Percentiles rank a stretch among this genome's conserved stretches.
Conservation (phyloP, 345 rosid genomes). For the Lumnitzera racemosa region DNA sequence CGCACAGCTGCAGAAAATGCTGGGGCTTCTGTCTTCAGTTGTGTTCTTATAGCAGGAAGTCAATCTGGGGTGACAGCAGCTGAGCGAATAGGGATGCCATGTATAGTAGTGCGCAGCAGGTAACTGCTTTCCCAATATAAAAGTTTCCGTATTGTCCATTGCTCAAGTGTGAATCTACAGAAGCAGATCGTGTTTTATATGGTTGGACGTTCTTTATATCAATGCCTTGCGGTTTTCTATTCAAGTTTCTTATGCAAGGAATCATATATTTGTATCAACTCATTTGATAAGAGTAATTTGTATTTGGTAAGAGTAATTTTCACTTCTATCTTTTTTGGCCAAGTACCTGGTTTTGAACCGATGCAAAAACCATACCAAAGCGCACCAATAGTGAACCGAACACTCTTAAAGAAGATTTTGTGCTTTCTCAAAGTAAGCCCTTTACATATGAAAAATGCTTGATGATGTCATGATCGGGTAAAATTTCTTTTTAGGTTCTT, state of each 20-base stretch:
- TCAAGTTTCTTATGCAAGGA: no score
- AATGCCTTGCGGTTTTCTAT: no score
- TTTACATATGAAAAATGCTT: no score
- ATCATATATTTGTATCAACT: no score
- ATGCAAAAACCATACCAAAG: not conserved
- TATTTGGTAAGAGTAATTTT: no score
- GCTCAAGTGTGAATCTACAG: not conserved
- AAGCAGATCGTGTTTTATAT: not conserved
- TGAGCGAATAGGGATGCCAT: constrained; percentile 77
- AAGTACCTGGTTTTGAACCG: no score
- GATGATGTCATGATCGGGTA: not conserved
- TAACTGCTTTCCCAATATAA: constrained; percentile 13
- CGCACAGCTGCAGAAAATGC: constrained; percentile 83
- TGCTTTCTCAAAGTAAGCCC: not conserved
- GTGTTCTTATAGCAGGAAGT: constrained; percentile 85
- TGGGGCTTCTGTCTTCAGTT: constrained; percentile 45
- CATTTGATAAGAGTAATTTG: no score
- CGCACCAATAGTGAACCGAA: not conserved
- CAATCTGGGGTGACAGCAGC: constrained; percentile 75
- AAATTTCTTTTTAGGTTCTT: not conserved
- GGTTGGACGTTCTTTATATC: no score
- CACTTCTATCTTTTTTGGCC: no score
- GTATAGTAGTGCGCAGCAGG: constrained; percentile 87
- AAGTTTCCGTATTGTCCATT: not conserved
- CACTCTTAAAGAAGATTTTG: constrained; percentile 2